Conservation (phyloP, 768 basidiomycete species). For the Boletus edulis region DNA sequence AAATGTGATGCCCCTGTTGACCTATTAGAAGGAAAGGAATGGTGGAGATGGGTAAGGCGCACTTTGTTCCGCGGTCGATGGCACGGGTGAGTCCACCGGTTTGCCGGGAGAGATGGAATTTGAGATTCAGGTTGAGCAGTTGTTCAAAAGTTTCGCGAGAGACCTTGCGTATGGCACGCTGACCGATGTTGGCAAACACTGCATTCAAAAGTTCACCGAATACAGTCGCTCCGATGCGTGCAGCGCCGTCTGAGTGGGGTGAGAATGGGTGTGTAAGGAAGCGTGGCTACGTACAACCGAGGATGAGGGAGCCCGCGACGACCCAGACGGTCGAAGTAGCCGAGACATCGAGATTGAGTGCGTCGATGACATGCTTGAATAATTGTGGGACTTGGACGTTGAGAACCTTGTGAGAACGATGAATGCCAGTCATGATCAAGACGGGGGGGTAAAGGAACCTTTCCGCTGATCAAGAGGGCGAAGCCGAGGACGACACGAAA, state of each 20-base stretch:
- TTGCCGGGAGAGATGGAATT: conserved; percentile 89
- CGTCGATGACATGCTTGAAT: conserved; percentile 90
- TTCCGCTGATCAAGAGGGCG: conserved; percentile 74
- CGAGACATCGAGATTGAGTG: conserved; percentile 81
- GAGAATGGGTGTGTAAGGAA: background rate
- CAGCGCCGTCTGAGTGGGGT: conserved; percentile 70
- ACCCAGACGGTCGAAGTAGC: conserved; percentile 81
- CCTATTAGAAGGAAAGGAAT: background rate
- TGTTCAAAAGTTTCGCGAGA: conserved; percentile 96
- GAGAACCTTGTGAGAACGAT: conserved; percentile 55
- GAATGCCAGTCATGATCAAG: background rate
- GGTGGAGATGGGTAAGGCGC: conserved; percentile 16
- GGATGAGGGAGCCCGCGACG: conserved; percentile 82
- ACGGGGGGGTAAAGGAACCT: conserved; percentile 48
- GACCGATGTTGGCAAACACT: conserved; percentile 94
- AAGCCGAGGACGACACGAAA: conserved; percentile 82
- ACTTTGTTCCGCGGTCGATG: conserved; percentile 98
- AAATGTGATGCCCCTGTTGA: conserved; percentile 87
- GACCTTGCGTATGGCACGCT: conserved; percentile 90
- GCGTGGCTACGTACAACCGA: conserved; percentile 71
- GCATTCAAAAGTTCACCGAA: conserved; percentile 94
- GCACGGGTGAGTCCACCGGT: conserved; percentile 96
- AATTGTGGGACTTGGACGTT: conserved; percentile 98
- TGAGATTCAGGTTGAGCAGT: conserved; percentile 83
- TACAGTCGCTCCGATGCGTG: conserved; percentile 84